Evolutionary conservation across 2,329 filamentous ascomycete genomes (phyloP).

Genomic region (Davidsoniella neocaledoniae): DNA sequence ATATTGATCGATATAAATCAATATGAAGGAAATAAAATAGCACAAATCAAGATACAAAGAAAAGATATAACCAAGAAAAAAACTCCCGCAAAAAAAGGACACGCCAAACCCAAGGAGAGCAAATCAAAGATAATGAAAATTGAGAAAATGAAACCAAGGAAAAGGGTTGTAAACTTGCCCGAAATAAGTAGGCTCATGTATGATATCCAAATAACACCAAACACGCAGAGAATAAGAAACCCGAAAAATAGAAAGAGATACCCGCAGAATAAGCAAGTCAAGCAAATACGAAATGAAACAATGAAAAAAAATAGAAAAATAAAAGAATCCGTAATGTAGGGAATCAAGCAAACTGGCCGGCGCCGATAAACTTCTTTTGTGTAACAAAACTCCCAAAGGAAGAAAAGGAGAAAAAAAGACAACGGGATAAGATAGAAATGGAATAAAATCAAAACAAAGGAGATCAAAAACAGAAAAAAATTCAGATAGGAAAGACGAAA

Average conservation of each 20-base stretch:
- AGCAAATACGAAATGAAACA: slow-evolving; percentile 1
- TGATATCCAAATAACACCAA: background rate
- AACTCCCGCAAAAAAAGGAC: background rate
- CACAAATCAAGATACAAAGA: too few species aligned
- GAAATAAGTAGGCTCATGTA: background rate
- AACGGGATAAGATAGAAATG: too few species aligned
- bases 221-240: background rate
- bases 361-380: too few species aligned
- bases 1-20: too few species aligned
- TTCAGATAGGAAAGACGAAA: background rate
- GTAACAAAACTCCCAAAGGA: background rate
- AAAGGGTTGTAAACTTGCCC: too few species aligned
- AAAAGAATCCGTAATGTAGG: background rate
- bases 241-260: background rate
- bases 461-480: background rate
- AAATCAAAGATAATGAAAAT: background rate
- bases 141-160: background rate
- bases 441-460: too few species aligned
- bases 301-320: slow-evolving; percentile 5
- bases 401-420: background rate
- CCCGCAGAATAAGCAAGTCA: background rate
- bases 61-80: background rate
- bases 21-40: too few species aligned
- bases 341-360: background rate
- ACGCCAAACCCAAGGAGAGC: background rate